Conservation (phyloP, 1,284 basidiomycete species). For the Heliocybe sulcata region DNA sequence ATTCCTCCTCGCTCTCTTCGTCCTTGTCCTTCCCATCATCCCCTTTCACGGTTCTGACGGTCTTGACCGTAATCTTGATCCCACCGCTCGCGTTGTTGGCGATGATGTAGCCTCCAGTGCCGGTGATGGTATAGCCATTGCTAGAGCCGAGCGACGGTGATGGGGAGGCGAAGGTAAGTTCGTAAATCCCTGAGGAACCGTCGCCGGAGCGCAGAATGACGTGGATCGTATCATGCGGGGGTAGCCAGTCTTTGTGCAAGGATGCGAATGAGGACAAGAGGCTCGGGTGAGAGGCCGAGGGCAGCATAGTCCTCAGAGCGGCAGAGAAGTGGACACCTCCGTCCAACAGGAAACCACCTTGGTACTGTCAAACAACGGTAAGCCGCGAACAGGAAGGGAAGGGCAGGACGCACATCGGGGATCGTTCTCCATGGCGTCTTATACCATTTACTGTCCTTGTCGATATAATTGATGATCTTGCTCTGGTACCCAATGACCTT, state of each 20-base stretch:
- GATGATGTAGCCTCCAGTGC: constrained; percentile 40
- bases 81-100: constrained; percentile 19
- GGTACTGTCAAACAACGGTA: constrained; percentile 43
- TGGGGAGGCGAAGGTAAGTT: constrained; percentile 52
- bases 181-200: constrained; percentile 50
- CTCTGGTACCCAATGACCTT: constrained; percentile 57
- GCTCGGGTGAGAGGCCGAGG: constrained; percentile 32
- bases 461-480: constrained; percentile 47
- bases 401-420: constrained; percentile 53
- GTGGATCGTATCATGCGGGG: constrained; percentile 72
- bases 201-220: constrained; percentile 41
- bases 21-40: constrained; percentile 34
- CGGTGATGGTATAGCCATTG: constrained; percentile 47
- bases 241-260: constrained; percentile 61
- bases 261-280: constrained; percentile 59
- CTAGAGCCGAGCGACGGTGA: constrained; percentile 26
- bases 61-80: constrained; percentile 33
- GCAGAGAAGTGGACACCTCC: constrained; percentile 67
- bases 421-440: constrained; percentile 78
- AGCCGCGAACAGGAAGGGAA: not conserved
- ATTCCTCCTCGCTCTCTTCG: constrained; percentile 37
- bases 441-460: constrained; percentile 65
- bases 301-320: constrained; percentile 53
- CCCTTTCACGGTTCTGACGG: constrained; percentile 26
- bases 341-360: constrained; percentile 76